These are phyloP conservation scores for Cicer chorassanicum DNA, from an alignment of 306 rosid genomes.

Conservation along the genomic window DNA sequence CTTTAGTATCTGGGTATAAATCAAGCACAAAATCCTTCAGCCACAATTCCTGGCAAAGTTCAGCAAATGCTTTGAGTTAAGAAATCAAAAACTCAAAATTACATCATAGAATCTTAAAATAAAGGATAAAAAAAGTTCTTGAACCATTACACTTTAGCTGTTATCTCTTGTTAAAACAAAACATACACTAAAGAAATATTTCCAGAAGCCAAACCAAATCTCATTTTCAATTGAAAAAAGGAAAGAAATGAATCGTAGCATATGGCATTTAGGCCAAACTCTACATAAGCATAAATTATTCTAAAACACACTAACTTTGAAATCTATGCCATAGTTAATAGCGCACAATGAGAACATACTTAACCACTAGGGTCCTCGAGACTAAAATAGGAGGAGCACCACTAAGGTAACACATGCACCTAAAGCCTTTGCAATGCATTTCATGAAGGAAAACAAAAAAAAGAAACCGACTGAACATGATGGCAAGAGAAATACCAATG, in stretches of 20 bases:
- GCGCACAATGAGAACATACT: neutral
- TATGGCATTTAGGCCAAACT: conserved; percentile 35
- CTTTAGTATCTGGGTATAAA: conserved; percentile 75
- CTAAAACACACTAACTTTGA: conserved; percentile 19
- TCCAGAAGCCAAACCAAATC: conserved; percentile 16
- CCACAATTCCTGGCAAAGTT: conserved; percentile 87
- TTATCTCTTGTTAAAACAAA: conserved; percentile 23
- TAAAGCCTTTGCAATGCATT: conserved; percentile 38
- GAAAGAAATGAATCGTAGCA: neutral
- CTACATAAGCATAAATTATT: conserved; percentile 15
- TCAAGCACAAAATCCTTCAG: conserved; percentile 82
- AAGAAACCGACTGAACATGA: conserved; percentile 33
- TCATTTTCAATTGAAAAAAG: conserved; percentile 5
- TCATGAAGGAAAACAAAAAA: conserved; percentile 39
- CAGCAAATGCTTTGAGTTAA: conserved; percentile 60
- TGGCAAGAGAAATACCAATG: conserved; percentile 62
- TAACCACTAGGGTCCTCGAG: conserved; percentile 16
- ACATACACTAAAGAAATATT: neutral
- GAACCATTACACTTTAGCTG: conserved; percentile 16
- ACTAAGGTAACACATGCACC: conserved; percentile 16
- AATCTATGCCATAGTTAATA: conserved; percentile 12
- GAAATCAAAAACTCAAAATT: conserved; percentile 50
- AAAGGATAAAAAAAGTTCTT: conserved; percentile 42
- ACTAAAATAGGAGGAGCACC: conserved; percentile 14
- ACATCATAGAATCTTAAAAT: conserved; percentile 41